These are phyloP conservation scores for Amanita thiersii DNA, from an alignment of 768 basidiomycete genomes.

Conservation along the genomic window DNA sequence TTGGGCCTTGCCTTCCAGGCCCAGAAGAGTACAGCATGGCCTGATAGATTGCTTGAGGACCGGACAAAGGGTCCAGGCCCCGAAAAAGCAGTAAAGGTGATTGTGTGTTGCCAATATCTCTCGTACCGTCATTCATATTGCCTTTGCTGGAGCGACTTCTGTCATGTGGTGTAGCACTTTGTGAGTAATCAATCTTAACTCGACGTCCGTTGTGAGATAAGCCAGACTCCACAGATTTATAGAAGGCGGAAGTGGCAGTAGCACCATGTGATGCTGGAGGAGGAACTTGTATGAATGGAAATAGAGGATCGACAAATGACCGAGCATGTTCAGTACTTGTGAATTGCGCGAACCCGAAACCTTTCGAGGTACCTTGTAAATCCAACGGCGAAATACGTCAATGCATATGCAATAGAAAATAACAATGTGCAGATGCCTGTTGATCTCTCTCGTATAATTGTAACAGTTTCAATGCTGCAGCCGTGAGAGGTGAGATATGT, in stretches of 20 bases:
- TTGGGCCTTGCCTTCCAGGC: slow-evolving; percentile 66
- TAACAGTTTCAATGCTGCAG: slow-evolving; percentile 78
- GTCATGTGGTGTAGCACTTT: slow-evolving; percentile 70
- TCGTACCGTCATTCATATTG: slow-evolving; percentile 84
- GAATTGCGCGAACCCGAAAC: slow-evolving; percentile 97
- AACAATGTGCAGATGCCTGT: slow-evolving; percentile 90
- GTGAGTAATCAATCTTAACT: slow-evolving; percentile 94
- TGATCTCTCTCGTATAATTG: slow-evolving; percentile 93
- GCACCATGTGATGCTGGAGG: slow-evolving; percentile 86
- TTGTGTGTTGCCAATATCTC: slow-evolving; percentile 88
- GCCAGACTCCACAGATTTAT: slow-evolving; percentile 68
- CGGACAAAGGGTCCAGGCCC: slow-evolving; percentile 81
- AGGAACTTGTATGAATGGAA: slow-evolving; percentile 89
- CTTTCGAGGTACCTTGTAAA: slow-evolving; percentile 87
- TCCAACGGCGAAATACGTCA: slow-evolving; percentile 64
- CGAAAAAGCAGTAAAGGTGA: slow-evolving; percentile 82
- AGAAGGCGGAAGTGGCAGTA: slow-evolving; percentile 60
- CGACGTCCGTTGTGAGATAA: slow-evolving; percentile 70
- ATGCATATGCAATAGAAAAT: slow-evolving; percentile 61
- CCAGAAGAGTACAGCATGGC: slow-evolving; percentile 81
- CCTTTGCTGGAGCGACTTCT: slow-evolving; percentile 50
- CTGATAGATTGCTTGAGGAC: slow-evolving; percentile 80
- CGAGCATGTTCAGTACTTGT: slow-evolving; percentile 77
- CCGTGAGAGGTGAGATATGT: slow-evolving; percentile 65
- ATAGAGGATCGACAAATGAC: slow-evolving; percentile 84